These are phyloP conservation scores for Salvia splendens DNA, from an alignment of 257 asterid species.

Conservation along the genomic window DNA sequence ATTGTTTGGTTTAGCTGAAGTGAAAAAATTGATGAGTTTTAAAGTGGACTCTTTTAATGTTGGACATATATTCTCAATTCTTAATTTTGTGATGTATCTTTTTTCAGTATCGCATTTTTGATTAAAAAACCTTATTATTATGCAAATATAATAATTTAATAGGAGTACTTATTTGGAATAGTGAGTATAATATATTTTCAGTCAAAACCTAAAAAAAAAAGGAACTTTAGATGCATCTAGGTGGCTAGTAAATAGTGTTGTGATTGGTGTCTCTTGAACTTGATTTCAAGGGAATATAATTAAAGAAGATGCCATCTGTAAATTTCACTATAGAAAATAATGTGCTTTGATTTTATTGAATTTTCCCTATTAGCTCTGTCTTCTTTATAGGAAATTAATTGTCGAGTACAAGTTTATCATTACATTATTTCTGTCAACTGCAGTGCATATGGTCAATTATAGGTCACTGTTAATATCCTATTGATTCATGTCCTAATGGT, in stretches of 20 bases:
- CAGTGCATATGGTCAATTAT: background rate
- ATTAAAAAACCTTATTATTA: background rate
- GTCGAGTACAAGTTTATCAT: background rate
- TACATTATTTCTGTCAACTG: background rate
- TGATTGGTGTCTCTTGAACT: background rate
- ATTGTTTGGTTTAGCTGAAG: background rate
- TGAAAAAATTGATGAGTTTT: background rate
- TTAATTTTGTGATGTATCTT: background rate
- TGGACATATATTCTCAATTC: conserved; percentile 4
- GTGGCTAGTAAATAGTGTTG: background rate
- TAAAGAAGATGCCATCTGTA: background rate
- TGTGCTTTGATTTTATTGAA: background rate
- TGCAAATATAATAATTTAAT: background rate
- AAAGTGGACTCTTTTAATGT: background rate
- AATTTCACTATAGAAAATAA: background rate
- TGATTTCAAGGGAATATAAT: background rate
- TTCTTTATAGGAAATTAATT: background rate
- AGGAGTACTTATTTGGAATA: background rate
- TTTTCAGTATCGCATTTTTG: background rate
- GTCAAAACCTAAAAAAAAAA: too few species aligned
- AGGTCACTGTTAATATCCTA: background rate
- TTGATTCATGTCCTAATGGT: background rate
- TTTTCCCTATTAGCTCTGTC: background rate
- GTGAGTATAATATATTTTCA: too few species aligned
- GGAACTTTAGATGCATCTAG: background rate